phyloP scores from a whole-genome alignment of 2,329 filamentous ascomycete genomes.

The Stagonosporopsis rhizophila region DNA sequence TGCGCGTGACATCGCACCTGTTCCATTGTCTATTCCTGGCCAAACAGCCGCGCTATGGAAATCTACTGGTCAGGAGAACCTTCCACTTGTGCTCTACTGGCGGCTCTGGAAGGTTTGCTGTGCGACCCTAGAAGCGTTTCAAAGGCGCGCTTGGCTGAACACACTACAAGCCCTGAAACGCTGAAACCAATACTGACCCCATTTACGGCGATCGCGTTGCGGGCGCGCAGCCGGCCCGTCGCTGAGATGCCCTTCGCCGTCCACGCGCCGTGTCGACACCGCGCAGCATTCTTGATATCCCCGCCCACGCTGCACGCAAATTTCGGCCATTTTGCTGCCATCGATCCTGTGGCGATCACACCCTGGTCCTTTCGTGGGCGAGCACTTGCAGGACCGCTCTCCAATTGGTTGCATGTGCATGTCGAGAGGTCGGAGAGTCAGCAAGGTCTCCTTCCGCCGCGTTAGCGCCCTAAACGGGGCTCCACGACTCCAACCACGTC shows the following conservation, averaged over 20 bases:
- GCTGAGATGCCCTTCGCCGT: constrained; percentile 12
- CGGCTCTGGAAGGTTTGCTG: constrained; percentile 19
- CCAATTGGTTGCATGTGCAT: constrained; percentile 25
- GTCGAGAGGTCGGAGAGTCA: constrained; percentile 12
- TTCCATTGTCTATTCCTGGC: not conserved
- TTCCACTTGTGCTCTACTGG: constrained; percentile 7
- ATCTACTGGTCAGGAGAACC: constrained; percentile 8
- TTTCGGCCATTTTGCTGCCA: constrained; percentile 3
- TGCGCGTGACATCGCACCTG: not conserved
- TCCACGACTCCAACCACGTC: constrained; percentile 29
- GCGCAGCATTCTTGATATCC: not conserved
- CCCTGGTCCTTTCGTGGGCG: constrained; percentile 10
- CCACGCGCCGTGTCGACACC: constrained; percentile 20
- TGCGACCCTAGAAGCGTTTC: constrained; percentile 34
- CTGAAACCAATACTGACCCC: constrained; percentile 9
- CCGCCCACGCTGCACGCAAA: constrained; percentile 3
- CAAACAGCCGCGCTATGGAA: constrained; percentile 3
- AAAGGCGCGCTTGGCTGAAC: constrained; percentile 28
- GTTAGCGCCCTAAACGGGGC: constrained; percentile 27
- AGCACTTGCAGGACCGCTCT: constrained; percentile 16
- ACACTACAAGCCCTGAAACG: constrained; percentile 39
- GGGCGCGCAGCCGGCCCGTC: constrained; percentile 14
- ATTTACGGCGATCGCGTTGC: constrained; percentile 2
- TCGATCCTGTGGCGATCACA: constrained; percentile 4
- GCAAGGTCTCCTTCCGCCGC: constrained; percentile 24